Conservation (phyloP, 2,329 filamentous ascomycete genomes). For the Penicillium capsulatum region DNA sequence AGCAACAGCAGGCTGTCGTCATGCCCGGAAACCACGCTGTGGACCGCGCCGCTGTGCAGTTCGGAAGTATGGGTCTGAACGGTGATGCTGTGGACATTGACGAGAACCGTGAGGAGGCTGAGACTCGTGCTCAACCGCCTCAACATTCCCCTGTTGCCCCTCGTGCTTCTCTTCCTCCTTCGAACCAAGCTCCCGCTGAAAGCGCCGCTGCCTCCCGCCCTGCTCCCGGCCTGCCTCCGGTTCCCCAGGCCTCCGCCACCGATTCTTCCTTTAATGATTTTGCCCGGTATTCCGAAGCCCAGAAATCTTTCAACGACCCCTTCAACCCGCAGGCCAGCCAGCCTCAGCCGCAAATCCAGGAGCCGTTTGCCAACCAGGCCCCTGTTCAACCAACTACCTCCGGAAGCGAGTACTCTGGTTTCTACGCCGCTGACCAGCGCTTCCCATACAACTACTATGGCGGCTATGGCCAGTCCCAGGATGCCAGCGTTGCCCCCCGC, state of each 20-base stretch:
- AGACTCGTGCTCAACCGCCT: constrained; percentile 88
- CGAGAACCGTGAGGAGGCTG: constrained; percentile 88
- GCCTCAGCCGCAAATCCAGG: constrained; percentile 61
- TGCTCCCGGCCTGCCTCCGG: constrained; percentile 60
- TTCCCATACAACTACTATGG: constrained; percentile 72
- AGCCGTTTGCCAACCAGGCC: constrained; percentile 51
- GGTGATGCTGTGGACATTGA: constrained; percentile 73
- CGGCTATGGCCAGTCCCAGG: constrained; percentile 64
- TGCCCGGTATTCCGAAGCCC: constrained; percentile 54
- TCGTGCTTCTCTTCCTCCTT: constrained; percentile 78
- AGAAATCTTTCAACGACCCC: constrained; percentile 76
- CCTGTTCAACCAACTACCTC: constrained; percentile 56
- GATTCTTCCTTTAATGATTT: constrained; percentile 47
- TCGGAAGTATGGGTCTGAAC: constrained; percentile 89
- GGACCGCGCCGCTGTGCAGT: constrained; percentile 88
- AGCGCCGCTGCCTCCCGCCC: constrained; percentile 52
- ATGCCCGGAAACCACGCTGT: constrained; percentile 97
- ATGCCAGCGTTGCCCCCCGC: constrained; percentile 67
- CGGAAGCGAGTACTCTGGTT: constrained; percentile 74
- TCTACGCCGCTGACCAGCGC: constrained; percentile 75
- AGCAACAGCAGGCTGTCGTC: constrained; percentile 95
- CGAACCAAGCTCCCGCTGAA: constrained; percentile 37
- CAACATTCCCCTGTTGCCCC: constrained; percentile 88
- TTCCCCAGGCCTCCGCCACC: constrained; percentile 51
- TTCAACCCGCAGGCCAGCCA: constrained; percentile 70